Percentiles rank a stretch among this genome's conserved stretches.
These are phyloP conservation scores for Trichoderma pleuroti DNA, from an alignment of 2,329 filamentous ascomycete genomes.

Conservation along the genomic window DNA sequence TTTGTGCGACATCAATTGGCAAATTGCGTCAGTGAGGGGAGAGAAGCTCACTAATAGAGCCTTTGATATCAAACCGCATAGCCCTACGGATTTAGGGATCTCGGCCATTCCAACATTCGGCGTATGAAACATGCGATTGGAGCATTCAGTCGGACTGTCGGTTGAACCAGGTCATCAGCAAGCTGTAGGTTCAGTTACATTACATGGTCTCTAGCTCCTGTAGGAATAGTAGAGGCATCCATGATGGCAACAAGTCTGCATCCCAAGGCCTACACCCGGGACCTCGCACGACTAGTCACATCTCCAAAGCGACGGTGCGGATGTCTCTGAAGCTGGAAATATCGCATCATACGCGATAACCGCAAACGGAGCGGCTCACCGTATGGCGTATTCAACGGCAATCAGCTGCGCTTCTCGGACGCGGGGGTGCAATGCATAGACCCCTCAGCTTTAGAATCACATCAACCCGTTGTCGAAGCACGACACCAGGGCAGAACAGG, in stretches of 20 bases:
- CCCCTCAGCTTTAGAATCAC: constrained; percentile 1
- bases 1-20: constrained; percentile 9
- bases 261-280: not conserved
- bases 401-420: not conserved
- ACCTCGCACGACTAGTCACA: not conserved
- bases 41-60: not conserved
- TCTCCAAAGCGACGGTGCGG: constrained; percentile 10
- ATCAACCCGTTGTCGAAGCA: constrained; percentile 8
- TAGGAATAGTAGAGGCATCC: not conserved
- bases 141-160: constrained; percentile 3
- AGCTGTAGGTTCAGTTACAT: not conserved
- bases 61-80: not conserved
- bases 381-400: not conserved
- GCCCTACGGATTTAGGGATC: not conserved
- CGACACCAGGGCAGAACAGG: not conserved
- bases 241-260: not conserved
- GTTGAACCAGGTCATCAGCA: not conserved
- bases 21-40: constrained; percentile 19
- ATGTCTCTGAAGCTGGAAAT: not conserved
- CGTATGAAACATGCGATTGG: not conserved
- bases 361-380: not conserved
- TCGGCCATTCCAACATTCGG: not conserved
- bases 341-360: constrained; percentile 13
- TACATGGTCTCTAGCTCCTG: not conserved
- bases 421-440: not conserved